A percentile compares a stretch with the other conserved stretches of the same genome.
Evolutionary conservation across 2,329 filamentous ascomycete species (phyloP).

Genomic region (Colletotrichum noveboracense): DNA sequence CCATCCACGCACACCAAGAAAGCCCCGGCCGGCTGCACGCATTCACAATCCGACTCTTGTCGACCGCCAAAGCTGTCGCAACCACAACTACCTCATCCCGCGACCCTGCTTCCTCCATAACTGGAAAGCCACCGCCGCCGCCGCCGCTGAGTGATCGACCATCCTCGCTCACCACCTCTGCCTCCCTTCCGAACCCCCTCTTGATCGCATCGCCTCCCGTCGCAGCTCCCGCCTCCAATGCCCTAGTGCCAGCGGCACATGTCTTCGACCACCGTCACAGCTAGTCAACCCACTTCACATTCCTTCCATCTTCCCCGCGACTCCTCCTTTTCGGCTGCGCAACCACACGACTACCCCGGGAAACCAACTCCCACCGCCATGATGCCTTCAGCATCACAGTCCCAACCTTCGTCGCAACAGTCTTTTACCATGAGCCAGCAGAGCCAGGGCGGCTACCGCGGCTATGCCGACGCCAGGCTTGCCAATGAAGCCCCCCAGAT

Average conservation of each 20-base stretch:
- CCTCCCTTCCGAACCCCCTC: background rate
- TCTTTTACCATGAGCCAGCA: slow-evolving; percentile 64
- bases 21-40: slow-evolving; percentile 5
- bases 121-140: background rate
- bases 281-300: background rate
- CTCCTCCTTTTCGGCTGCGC: slow-evolving; percentile 9
- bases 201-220: background rate
- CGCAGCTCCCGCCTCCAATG: slow-evolving; percentile 9
- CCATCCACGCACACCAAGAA: background rate
- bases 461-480: slow-evolving; percentile 39
- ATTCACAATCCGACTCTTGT: background rate
- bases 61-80: background rate
- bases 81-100: background rate
- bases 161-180: background rate
- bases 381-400: slow-evolving; percentile 52
- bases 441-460: slow-evolving; percentile 49
- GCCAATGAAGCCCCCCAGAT: slow-evolving; percentile 58
- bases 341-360: background rate
- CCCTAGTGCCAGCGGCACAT: slow-evolving; percentile 18
- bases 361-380: slow-evolving; percentile 1
- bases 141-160: background rate
- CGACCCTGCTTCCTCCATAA: background rate
- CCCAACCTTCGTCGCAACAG: slow-evolving; percentile 57
- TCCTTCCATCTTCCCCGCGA: slow-evolving; percentile 16
- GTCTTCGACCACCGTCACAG: slow-evolving; percentile 19